Evolutionary conservation across 2,329 filamentous ascomycete genomes (phyloP), one percentile per base, ranked within the genome.

Genomic region (Colletotrichum destructivum): DNA sequence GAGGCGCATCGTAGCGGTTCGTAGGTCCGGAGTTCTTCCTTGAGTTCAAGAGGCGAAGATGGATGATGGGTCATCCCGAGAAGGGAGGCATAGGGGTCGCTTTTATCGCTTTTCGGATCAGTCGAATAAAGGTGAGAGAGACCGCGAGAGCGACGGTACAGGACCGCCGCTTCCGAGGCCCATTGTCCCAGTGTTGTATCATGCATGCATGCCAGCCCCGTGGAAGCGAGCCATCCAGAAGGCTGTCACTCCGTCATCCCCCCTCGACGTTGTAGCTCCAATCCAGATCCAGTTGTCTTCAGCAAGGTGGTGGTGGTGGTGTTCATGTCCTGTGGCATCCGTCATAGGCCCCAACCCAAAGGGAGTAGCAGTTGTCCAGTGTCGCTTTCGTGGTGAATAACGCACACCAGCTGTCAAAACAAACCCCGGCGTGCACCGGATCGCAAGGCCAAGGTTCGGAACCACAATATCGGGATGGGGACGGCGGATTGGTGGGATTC

Each of bases 401-500:
- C 56, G 18, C 18, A n/a, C n/a, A 8, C 18, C 44, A n/a, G n/a
- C n/a, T n/a, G 44, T 47, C 18, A 9, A n/a, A n/a, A 38, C 35
- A 47, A n/a, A 2, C 38, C 9, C 16, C 49, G 18, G 12, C 49
- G 51, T 47, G 18, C 26, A 38, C 23, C 7, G 44, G 35, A 18
- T 3, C 16, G 5, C 21, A 35, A 38, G 47, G 26, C 26, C 47
- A 62, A 55, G 40, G 13, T 13, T 40, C 64, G 35, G 47, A 38
- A 46, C 56, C 49, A 49, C 40, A 62, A 62, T 67, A 55, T 62
- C 65, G 57, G 57, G 8, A 55, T 57, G 15, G 2, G n/a, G 49
- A 13, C 21, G 57, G 46, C 31, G 65, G 65, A 67, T 67, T 67
- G 65, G 65, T 67, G 65, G 65, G 65, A 67, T 67, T 67, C 23